Conservation (phyloP, 148 eudicot species). For the Rhododendron kiyosumense region DNA sequence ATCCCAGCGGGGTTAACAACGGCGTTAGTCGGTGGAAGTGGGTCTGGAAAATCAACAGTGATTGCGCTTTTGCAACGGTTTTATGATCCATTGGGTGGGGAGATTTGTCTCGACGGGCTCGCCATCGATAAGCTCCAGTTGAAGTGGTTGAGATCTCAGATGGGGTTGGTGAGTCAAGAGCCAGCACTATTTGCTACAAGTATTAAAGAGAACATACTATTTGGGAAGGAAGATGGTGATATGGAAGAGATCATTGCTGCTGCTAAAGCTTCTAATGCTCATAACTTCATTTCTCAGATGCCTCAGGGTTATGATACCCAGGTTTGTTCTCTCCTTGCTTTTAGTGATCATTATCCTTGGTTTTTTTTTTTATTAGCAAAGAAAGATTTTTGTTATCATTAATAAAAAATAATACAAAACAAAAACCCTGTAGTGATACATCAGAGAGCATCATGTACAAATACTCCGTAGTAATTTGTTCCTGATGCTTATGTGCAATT, state of each 20-base stretch:
- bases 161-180: constrained; percentile 94
- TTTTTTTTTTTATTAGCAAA: no score
- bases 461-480: no score
- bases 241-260: constrained; percentile 74
- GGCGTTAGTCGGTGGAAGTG: constrained; percentile 85
- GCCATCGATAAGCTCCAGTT: constrained; percentile 61
- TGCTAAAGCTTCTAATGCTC: constrained; percentile 86
- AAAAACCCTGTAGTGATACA: no score
- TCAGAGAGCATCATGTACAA: no score
- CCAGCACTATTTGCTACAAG: constrained; percentile 80
- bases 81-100: constrained; percentile 73
- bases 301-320: constrained; percentile 86
- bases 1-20: constrained; percentile 56
- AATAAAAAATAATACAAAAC: no score
- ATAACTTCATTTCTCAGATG: constrained; percentile 67
- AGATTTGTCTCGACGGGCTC: constrained; percentile 67
- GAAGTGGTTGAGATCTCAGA: constrained; percentile 80
- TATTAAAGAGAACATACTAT: constrained; percentile 82
- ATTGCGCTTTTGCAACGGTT: constrained; percentile 64
- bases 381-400: no score
- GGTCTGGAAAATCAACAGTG: constrained; percentile 81
- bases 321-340: constrained; percentile 27
- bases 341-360: neutral
- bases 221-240: constrained; percentile 78
- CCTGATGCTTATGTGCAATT: no score